Evolutionary conservation across 2,329 filamentous ascomycete genomes (phyloP).

Genomic region (Colletotrichum kahawae): DNA sequence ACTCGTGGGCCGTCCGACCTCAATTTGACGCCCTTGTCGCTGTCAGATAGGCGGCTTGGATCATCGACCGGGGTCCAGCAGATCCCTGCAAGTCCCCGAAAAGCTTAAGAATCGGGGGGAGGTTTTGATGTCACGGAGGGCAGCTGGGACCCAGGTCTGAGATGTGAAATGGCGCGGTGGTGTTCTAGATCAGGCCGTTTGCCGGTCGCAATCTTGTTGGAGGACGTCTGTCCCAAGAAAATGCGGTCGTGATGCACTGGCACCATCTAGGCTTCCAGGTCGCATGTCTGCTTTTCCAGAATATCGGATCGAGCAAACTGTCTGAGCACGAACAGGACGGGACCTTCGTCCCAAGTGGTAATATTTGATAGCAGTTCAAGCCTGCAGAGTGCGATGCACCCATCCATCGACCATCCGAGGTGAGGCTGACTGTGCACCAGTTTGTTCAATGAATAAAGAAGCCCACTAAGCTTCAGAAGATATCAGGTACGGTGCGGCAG

Average conservation of each 20-base stretch:
- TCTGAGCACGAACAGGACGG: neutral
- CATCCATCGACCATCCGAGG: neutral
- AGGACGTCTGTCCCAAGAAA: neutral
- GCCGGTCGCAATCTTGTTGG: neutral
- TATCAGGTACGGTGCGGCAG: neutral
- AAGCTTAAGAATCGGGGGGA: conserved; percentile 8
- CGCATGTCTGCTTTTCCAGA: neutral
- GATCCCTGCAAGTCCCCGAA: conserved; percentile 8
- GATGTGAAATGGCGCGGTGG: neutral
- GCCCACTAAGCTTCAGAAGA: neutral
- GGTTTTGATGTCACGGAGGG: conserved; percentile 6
- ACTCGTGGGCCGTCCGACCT: neutral
- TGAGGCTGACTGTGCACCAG: neutral
- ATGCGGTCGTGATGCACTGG: neutral
- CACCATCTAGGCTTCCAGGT: neutral
- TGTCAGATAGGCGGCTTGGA: conserved; percentile 1
- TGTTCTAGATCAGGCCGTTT: neutral
- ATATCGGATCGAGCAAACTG: neutral
- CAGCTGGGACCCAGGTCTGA: neutral
- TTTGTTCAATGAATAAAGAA: neutral
- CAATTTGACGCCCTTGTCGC: neutral
- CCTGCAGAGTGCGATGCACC: neutral
- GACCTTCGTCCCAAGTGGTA: neutral
- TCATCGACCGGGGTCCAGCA: neutral
- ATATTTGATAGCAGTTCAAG: neutral